Base-by-base conservation (phyloP, 352 stramenopile species). In the Phytopythium vexans region DNA sequence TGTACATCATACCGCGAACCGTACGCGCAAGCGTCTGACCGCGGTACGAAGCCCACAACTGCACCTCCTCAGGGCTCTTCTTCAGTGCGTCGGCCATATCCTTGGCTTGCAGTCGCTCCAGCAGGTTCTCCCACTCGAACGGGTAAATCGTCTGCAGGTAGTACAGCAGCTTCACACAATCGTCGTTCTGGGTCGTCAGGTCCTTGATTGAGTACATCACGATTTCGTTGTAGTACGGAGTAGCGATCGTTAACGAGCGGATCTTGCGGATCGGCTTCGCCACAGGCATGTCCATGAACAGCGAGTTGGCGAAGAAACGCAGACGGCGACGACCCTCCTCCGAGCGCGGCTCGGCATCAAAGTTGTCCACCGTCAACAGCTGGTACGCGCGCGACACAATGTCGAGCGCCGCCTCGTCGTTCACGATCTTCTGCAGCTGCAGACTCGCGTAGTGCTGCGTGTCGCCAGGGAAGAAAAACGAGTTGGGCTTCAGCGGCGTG, bases 81-180 rank as follows among this genome's bases (percentile, higher is more conserved):
- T 92, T 93, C 16, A 95, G 40, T 7, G 85, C 85, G 50, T 93
- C 83, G 7, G 90, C 70, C 77, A 92, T 87, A 39, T 95, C 85
- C 63, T 93, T 93, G 0, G 60, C 68, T 41, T 83, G 64, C 8
- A 95, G 48, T 27, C 85, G 77, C 48, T 95, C 85, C 0, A 95
- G 60, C 41, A 95, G 52, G 54, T 95, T 95, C 42, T 90, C 76
- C 77, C 79, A 95, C 61, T 95, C 85, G 47, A 88, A 89, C 8
- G 81, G 82, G 48, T 95, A 92, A 27, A 95, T 94, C 3, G 85
- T 95, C 58, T 93, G 76, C 55, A 97, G 67, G 59, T 99, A 99
- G 37, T 98, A 96, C 54, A 99, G 64, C 14, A 97, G 89, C 38
- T 96, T 99, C 43, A 99, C 96, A 55, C 94, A 94, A 65, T 95